A percentile compares a stretch with the other conserved stretches of the same genome.
Conservation (phyloP, 345 rosid species). For the Firmiana major region DNA sequence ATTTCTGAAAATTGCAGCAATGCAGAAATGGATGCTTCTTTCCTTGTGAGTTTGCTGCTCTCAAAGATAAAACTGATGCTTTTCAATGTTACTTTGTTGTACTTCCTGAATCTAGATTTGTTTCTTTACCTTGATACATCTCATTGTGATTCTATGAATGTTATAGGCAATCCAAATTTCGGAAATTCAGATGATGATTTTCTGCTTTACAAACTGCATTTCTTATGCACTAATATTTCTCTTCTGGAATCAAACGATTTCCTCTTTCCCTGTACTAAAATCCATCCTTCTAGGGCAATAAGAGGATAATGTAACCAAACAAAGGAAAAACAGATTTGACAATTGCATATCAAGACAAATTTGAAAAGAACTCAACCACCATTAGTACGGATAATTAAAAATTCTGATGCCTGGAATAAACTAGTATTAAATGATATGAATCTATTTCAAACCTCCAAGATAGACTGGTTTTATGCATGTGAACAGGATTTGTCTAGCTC, state of each 20-base stretch:
- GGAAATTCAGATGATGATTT: neutral
- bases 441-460: neutral
- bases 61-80: neutral
- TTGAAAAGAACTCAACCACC: neutral
- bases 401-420: neutral
- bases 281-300: neutral
- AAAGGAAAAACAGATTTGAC: neutral
- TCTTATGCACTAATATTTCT: neutral
- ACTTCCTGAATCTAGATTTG: neutral
- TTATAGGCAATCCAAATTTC: neutral
- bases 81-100: neutral
- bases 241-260: neutral
- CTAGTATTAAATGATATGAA: neutral
- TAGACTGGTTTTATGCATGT: neutral
- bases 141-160: neutral
- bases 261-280: neutral
- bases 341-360: neutral
- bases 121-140: neutral
- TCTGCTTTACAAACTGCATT: neutral
- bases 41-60: constrained; percentile 20
- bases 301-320: neutral
- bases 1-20: constrained; percentile 18
- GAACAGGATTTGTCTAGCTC: neutral
- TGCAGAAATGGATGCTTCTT: neutral
- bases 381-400: neutral